Conservation (phyloP, 192 early-diverging fungal genomes). For the Funneliformis mosseae region DNA sequence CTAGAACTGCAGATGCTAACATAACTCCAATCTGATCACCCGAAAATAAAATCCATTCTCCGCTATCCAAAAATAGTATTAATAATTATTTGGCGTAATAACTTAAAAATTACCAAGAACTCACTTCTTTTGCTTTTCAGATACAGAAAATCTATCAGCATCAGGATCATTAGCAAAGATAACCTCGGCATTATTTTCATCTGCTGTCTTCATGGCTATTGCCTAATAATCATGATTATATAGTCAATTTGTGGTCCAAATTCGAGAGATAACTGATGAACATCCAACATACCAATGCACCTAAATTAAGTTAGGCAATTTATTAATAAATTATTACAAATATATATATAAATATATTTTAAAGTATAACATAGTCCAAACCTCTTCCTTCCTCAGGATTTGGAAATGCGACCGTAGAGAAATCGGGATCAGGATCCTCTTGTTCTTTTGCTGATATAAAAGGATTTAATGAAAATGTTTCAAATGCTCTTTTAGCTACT, state of each 20-base stretch:
- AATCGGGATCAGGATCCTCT: conserved; percentile 82
- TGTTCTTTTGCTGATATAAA: conserved; percentile 70
- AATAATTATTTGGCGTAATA: not conserved
- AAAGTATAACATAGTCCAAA: conserved; percentile 36
- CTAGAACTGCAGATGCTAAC: conserved; percentile 67
- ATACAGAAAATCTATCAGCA: conserved; percentile 89
- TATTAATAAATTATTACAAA: not conserved
- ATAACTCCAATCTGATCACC: conserved; percentile 92
- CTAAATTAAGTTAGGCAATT: not conserved
- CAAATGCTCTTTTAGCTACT: conserved; percentile 71
- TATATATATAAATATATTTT: conserved; percentile 46
- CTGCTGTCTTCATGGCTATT: conserved; percentile 71
- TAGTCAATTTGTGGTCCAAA: not conserved
- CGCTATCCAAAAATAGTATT: conserved; percentile 33
- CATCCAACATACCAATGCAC: conserved; percentile 6
- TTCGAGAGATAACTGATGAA: not conserved
- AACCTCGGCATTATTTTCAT: conserved; percentile 52
- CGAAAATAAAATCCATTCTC: conserved; percentile 79
- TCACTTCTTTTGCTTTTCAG: conserved; percentile 66
- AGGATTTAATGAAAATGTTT: conserved; percentile 68
- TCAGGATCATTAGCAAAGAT: conserved; percentile 96
- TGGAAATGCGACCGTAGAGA: conserved; percentile 86
- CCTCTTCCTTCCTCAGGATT: conserved; percentile 91
- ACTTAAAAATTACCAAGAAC: not conserved
- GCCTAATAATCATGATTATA: conserved; percentile 34